Percentiles rank a stretch among this genome's conserved stretches.
Conservation (phyloP, 1,284 basidiomycete genomes). For the Cryptococcus sp. region DNA sequence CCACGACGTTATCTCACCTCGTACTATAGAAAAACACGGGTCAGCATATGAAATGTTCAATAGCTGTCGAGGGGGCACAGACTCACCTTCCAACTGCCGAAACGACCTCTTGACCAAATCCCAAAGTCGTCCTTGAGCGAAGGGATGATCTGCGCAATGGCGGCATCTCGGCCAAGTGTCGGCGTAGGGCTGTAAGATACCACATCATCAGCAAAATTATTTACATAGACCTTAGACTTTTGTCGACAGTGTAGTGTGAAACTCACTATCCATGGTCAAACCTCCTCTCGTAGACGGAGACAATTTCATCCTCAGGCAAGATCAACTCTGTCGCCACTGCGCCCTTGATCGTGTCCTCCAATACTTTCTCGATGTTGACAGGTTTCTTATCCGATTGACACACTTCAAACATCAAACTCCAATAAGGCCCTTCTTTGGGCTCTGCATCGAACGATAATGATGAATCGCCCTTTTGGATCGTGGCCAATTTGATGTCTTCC, state of each 20-base stretch:
- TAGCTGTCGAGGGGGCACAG: constrained; percentile 9
- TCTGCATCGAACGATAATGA: constrained; percentile 49
- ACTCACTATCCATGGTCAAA: constrained; percentile 53
- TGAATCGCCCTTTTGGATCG: constrained; percentile 57
- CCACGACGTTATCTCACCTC: too few relatives aligned
- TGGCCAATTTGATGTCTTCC: constrained; percentile 51
- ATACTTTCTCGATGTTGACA: constrained; percentile 55
- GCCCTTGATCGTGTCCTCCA: constrained; percentile 57
- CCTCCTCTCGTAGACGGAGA: constrained; percentile 57
- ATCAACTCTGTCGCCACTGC: constrained; percentile 57
- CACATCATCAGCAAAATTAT: not conserved
- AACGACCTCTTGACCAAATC: constrained; percentile 57
- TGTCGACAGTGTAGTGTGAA: not conserved
- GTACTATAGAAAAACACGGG: too few relatives aligned
- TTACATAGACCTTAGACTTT: not conserved
- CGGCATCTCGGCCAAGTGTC: constrained; percentile 55
- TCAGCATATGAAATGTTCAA: too few relatives aligned
- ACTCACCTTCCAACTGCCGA: constrained; percentile 60
- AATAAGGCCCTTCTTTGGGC: constrained; percentile 55
- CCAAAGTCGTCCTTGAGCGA: constrained; percentile 51
- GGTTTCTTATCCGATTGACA: constrained; percentile 58
- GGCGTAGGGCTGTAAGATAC: constrained; percentile 54
- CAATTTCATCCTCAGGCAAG: constrained; percentile 57
- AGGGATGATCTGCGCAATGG: constrained; percentile 55
- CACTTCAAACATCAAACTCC: constrained; percentile 58